Evolutionary conservation across 2,329 filamentous ascomycete genomes (phyloP).

Genomic region (Aureobasidium mangrovei): DNA sequence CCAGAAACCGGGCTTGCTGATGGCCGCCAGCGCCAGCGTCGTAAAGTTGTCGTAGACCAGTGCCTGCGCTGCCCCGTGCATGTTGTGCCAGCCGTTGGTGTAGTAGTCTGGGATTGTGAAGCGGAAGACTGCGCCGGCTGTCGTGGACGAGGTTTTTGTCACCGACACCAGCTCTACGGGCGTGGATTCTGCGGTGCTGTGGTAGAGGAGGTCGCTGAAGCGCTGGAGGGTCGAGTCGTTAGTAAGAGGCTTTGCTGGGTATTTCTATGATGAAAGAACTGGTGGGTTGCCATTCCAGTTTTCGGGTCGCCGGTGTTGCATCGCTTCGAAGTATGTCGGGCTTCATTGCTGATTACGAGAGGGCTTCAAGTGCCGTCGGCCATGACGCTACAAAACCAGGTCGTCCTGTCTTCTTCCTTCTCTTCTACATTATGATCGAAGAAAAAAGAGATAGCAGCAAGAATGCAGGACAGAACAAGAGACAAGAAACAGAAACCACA

Average conservation of each 20-base stretch:
- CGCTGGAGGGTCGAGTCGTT: neutral
- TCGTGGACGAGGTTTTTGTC: neutral
- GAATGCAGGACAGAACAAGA: neutral
- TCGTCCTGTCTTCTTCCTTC: neutral
- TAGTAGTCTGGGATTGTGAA: slow-evolving; percentile 34
- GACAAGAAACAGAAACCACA: neutral
- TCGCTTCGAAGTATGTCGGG: neutral
- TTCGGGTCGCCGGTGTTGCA: neutral
- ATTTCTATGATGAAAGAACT: neutral
- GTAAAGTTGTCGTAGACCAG: slow-evolving; percentile 49
- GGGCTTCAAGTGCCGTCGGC: neutral
- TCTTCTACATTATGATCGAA: neutral
- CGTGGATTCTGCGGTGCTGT: neutral
- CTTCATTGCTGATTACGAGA: neutral
- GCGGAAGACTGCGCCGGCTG: neutral
- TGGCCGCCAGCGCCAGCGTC: slow-evolving; percentile 30
- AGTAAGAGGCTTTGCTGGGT: neutral
- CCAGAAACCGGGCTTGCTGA: slow-evolving; percentile 31
- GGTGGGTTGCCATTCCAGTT: neutral
- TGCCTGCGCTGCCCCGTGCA: slow-evolving; percentile 47
- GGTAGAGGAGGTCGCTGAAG: neutral
- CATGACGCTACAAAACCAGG: too few relatives aligned
- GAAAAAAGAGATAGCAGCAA: neutral
- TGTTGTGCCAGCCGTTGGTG: slow-evolving; percentile 39
- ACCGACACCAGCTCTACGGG: neutral